Percentiles rank a stretch among this genome's conserved stretches.
These are phyloP conservation scores for Xylariales sp. DNA, from an alignment of 2,329 filamentous ascomycete genomes.

Conservation along the genomic window DNA sequence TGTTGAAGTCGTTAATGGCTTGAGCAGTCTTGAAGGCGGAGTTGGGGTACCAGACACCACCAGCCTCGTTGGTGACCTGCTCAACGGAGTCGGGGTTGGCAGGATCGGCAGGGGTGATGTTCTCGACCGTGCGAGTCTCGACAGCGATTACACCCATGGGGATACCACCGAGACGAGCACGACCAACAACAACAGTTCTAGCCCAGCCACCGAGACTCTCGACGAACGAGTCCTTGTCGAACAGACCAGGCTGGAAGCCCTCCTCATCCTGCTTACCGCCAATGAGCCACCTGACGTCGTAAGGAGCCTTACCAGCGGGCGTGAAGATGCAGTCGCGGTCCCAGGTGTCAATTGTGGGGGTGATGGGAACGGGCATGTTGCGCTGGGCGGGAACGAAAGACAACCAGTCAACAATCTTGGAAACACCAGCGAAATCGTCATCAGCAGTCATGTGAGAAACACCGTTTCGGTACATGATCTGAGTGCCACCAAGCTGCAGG, in stretches of 20 bases:
- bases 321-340: conserved; percentile 88
- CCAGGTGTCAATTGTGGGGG: conserved; percentile 80
- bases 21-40: conserved; percentile 99
- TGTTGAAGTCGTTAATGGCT: conserved; percentile 98
- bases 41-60: conserved; percentile 99
- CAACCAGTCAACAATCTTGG: conserved; percentile 97
- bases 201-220: conserved; percentile 97
- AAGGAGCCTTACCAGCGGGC: conserved; percentile 75
- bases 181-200: conserved; percentile 91
- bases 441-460: conserved; percentile 98
- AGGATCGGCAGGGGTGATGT: conserved; percentile 91
- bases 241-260: conserved; percentile 85
- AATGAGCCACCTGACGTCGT: conserved; percentile 94
- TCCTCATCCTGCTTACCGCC: conserved; percentile 79
- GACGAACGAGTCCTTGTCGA: conserved; percentile 95
- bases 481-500: conserved; percentile 97
- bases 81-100: conserved; percentile 98
- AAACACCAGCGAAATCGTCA: conserved; percentile 96
- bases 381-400: conserved; percentile 96
- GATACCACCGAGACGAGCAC: conserved; percentile 93
- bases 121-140: conserved; percentile 93
- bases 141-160: conserved; percentile 98
- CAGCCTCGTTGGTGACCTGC: conserved; percentile 89
- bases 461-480: conserved; percentile 99
- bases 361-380: conserved; percentile 87